Evolutionary conservation across 352 stramenopile species (phyloP).

Genomic region (Thraustochytrium sp.): DNA sequence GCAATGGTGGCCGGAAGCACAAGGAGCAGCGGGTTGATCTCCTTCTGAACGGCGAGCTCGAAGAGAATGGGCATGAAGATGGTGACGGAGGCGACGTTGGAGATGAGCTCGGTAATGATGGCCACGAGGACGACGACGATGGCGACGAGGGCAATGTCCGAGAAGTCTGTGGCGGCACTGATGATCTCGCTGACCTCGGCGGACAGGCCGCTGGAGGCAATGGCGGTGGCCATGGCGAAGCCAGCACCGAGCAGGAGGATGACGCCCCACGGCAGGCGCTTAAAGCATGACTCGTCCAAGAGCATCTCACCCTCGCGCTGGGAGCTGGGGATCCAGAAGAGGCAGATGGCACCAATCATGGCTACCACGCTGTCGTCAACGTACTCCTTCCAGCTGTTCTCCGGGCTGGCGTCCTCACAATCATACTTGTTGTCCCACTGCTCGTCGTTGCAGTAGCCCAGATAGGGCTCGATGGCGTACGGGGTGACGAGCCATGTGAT

Average conservation of each 20-base stretch:
- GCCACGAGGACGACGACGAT: not conserved
- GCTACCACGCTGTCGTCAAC: not conserved
- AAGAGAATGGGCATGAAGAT: not conserved
- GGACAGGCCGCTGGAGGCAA: not conserved
- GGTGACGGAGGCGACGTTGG: not conserved
- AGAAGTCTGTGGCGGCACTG: not conserved
- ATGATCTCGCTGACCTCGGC: not conserved
- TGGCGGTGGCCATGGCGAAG: not conserved
- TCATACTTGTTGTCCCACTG: not conserved
- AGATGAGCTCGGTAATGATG: slow-evolving; percentile 2
- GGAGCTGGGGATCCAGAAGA: not conserved
- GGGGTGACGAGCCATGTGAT: not conserved
- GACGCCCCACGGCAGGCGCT: not conserved
- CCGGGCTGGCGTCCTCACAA: not conserved
- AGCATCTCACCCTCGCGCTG: not conserved
- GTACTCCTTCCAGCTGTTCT: not conserved
- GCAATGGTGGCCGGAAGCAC: not conserved
- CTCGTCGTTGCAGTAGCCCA: not conserved
- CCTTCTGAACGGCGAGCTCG: not conserved
- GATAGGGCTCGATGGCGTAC: not conserved
- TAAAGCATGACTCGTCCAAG: not conserved
- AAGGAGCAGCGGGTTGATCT: not conserved
- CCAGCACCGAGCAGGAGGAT: not conserved
- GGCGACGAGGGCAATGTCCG: not conserved
- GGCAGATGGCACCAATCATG: not conserved